A percentile compares a stretch with the other conserved stretches of the same genome.
phyloP scores from a whole-genome alignment of 176 grass and related monocot species.

The Bothriochloa decipiens region DNA sequence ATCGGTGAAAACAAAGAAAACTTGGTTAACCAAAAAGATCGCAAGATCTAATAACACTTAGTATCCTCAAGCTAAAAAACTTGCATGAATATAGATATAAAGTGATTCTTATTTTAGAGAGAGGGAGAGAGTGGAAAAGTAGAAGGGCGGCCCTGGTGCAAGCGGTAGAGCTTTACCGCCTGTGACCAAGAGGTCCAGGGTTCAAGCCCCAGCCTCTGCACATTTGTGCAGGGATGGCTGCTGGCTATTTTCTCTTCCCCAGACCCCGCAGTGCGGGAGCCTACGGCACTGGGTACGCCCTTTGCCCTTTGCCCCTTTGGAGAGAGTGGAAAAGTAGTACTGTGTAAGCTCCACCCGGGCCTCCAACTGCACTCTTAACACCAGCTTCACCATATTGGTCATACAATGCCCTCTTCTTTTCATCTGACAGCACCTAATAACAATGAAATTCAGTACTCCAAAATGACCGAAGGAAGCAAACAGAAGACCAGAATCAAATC shows the following conservation, averaged over 20 bases:
- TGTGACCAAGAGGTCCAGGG: too few relatives aligned
- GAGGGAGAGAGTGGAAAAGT: constrained; percentile 42
- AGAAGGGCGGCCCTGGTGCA: too few relatives aligned
- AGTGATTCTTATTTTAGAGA: not conserved
- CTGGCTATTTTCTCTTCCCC: too few relatives aligned
- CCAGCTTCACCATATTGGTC: constrained; percentile 99
- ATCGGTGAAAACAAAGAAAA: constrained; percentile 30
- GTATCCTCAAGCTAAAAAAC: constrained; percentile 32
- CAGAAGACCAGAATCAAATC: not conserved
- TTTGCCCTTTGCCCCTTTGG: too few relatives aligned
- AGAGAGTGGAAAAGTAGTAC: constrained; percentile 51
- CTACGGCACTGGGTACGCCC: too few relatives aligned
- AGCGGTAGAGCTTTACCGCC: too few relatives aligned
- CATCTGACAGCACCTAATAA: constrained; percentile 95
- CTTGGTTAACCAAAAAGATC: constrained; percentile 24
- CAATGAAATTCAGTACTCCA: constrained; percentile 46
- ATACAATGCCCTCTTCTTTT: constrained; percentile 91
- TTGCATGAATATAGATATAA: constrained; percentile 22
- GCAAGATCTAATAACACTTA: not conserved
- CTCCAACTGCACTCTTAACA: constrained; percentile 89
- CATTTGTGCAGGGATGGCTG: too few relatives aligned
- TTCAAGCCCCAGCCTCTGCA: too few relatives aligned
- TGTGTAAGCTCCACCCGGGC: constrained; percentile 83
- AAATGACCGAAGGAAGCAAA: constrained; percentile 24
- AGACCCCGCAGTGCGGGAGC: too few relatives aligned